Evolutionary conservation across 495 filamentous ascomycete genomes (phyloP), one percentile per base, ranked within the genome.

Genomic region (Penicillium ucsense): DNA sequence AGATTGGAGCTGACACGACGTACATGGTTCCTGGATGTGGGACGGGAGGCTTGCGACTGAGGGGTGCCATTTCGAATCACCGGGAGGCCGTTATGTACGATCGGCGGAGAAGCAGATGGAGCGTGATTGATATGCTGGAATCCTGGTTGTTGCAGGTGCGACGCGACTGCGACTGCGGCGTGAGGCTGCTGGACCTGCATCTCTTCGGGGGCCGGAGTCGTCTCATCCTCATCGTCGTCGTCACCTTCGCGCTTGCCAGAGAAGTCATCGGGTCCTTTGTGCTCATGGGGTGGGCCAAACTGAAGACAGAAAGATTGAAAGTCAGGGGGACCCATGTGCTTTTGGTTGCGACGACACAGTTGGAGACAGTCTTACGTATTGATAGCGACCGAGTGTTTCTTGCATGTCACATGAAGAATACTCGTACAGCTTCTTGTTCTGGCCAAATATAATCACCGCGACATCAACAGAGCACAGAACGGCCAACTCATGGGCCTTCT

Each of bases 391-490:
- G 40, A 97, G 76, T 33, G 89, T 85, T 43, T 96, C 89, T 56
- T 83, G 83, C 77, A 98, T 95, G 63, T 96, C 88, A 57, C 79
- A 74, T 30, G 92, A 97, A 35, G 89, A 97, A 62, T 92, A 98
- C 68, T 98, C 88, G 70, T 96, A 94, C 31, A 98, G 76, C 67
- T 96, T 95, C 74, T 96, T 97, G 67, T 97, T 97, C 65, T 85
- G 86, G 54, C 90, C 90, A 62, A 96, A 97, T 55, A 98, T 96
- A 56, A 98, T 90, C 49, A 98, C 92, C 29, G 94, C 92, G 54
- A 98, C 91, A 67, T 98, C 94, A 57, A 98, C 92, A 39, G 88
- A 95, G 65, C 92, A 98, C 51, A 98, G 82, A 37, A 97, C 92
- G 50, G 91, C 95, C 28, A 98, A 78, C 76, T 98, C 92, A 71